Conservation (phyloP, 192 early-diverging fungal species). For the Coemansia furcata region DNA sequence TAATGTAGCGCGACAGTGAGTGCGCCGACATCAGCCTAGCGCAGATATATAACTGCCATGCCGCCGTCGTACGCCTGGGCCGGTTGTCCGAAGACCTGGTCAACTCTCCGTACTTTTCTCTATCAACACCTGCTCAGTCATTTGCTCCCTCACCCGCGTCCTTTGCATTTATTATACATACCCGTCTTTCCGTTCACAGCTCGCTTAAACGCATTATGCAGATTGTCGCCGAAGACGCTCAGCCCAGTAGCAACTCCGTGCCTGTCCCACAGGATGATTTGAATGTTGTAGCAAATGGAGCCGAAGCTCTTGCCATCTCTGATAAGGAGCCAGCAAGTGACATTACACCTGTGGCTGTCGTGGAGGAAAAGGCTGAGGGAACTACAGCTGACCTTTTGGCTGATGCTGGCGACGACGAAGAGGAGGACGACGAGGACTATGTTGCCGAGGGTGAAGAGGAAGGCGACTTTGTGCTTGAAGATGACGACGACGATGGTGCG, state of each 20-base stretch:
- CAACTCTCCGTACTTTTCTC: slow-evolving; percentile 34
- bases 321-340: neutral
- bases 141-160: slow-evolving; percentile 25
- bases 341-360: neutral
- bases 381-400: slow-evolving; percentile 24
- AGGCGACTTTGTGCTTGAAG: slow-evolving; percentile 33
- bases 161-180: slow-evolving; percentile 44
- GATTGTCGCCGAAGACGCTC: slow-evolving; percentile 20
- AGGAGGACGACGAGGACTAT: slow-evolving; percentile 42
- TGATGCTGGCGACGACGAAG: slow-evolving; percentile 15
- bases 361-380: slow-evolving; percentile 6
- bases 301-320: neutral
- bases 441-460: slow-evolving; percentile 37
- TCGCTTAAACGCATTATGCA: slow-evolving; percentile 39
- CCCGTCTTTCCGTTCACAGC: slow-evolving; percentile 17
- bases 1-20: slow-evolving; percentile 43
- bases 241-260: neutral
- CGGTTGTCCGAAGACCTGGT: slow-evolving; percentile 33
- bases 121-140: neutral
- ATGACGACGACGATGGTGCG: slow-evolving; percentile 14
- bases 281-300: neutral
- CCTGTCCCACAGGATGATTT: neutral
- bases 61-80: slow-evolving; percentile 30
- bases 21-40: slow-evolving; percentile 20
- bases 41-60: slow-evolving; percentile 48